Evolutionary conservation across 1,284 basidiomycete species (phyloP).

Genomic region (Ganoderma boninense): DNA sequence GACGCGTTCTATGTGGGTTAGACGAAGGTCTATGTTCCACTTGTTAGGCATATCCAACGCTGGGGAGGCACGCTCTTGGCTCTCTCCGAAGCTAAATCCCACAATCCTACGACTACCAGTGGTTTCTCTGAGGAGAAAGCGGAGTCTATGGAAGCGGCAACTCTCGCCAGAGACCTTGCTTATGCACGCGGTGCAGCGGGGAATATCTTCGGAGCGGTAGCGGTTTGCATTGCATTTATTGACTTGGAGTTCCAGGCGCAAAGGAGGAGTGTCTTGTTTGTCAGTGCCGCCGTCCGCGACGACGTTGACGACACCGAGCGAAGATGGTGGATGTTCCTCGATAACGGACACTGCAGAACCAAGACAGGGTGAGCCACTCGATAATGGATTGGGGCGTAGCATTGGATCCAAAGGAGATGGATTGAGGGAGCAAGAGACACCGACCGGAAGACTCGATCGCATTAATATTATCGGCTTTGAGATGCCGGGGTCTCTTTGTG

Average conservation of each 20-base stretch:
- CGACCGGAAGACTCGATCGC: conserved; percentile 42
- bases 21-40: conserved; percentile 69
- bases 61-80: conserved; percentile 60
- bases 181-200: conserved; percentile 81
- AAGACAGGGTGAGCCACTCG: conserved; percentile 52
- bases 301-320: conserved; percentile 33
- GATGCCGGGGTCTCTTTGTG: conserved; percentile 48
- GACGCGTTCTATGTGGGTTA: conserved; percentile 57
- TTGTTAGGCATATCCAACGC: conserved; percentile 68
- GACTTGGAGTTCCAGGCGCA: conserved; percentile 70
- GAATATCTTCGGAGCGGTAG: conserved; percentile 70
- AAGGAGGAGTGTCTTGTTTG: conserved; percentile 30
- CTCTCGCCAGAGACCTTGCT: conserved; percentile 85
- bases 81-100: conserved; percentile 74
- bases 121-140: conserved; percentile 70
- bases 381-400: conserved; percentile 47
- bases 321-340: conserved; percentile 43
- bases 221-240: conserved; percentile 84
- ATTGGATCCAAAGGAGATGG: conserved; percentile 51
- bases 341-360: conserved; percentile 49
- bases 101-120: conserved; percentile 57
- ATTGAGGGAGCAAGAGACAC: conserved; percentile 27
- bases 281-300: conserved; percentile 33
- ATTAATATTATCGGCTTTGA: conserved; percentile 43
- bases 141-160: conserved; percentile 80